Base-by-base conservation (phyloP, 2,329 filamentous ascomycete species). In the Clarireedia hainanense region DNA sequence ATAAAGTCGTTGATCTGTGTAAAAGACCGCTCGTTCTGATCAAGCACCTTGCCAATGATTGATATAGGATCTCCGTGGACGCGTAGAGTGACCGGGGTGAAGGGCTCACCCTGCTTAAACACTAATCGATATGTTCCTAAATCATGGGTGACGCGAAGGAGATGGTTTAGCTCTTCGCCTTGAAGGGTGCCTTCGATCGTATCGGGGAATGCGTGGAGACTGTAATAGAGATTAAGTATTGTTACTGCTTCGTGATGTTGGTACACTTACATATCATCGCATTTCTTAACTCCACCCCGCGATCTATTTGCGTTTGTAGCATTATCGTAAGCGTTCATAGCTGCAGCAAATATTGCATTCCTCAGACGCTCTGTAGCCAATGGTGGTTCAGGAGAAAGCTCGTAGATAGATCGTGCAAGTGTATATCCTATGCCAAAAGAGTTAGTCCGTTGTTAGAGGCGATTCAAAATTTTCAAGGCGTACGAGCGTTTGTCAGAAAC, bases 271-370 rank as follows among this genome's bases (percentile, higher is more conserved):
- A 89, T 86, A 50, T 90, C 85, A 61, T 86, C 79, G 47, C 87
- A 89, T 69, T 84, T 89, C 70, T 89, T 89, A 64, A 94, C 77
- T 0, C 86, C 86, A 15, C 89, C 89, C 61, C 88, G 78, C 2
- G 80, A 88, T 55, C 82, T 81, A 63, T 92, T 91, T 0, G 87
- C 86, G 64, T 94, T 94, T 23, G 86, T 88, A 3, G 89, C 88
- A 66, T 89, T 89, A 65, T 94, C 89, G 66, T 91, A 94, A 4
- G 85, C 80, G 53, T 80, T 76, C 73, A 91, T 79, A 1, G 85
- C 85, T 47, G 83, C 76, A 1, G 75, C 75, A 43, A 88, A 73
- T 7, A 90, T 74, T 1, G 82, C 80, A 4, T 81, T 76, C 64
- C 83, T 80, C 1, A 89, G 71, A 6, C 76, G 68, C 3, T 76